These are phyloP conservation scores for Boletus huronensis DNA, from an alignment of 768 basidiomycete genomes.

Conservation along the genomic window DNA sequence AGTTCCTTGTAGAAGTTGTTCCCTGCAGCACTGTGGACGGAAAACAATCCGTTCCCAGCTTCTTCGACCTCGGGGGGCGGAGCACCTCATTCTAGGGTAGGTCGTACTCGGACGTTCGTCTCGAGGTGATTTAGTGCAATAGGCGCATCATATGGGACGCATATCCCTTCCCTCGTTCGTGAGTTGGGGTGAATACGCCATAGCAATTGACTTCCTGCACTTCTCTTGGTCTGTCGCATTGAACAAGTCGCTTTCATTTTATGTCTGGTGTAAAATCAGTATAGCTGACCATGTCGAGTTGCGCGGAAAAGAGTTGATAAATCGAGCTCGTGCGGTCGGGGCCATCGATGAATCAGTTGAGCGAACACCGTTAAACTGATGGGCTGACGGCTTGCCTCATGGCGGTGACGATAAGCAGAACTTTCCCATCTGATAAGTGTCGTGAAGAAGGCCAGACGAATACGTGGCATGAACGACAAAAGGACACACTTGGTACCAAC, in stretches of 20 bases:
- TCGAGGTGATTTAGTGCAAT: slow-evolving; percentile 50
- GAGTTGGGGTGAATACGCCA: slow-evolving; percentile 48
- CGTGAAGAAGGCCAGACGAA: neutral
- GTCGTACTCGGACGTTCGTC: slow-evolving; percentile 19
- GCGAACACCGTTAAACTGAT: neutral
- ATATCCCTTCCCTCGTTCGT: slow-evolving; percentile 51
- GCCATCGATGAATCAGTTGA: neutral
- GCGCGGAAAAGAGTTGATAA: slow-evolving; percentile 42
- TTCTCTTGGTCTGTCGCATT: slow-evolving; percentile 15
- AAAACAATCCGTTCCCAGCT: slow-evolving; percentile 41
- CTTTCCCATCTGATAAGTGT: neutral
- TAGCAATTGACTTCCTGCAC: slow-evolving; percentile 42
- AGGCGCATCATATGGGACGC: slow-evolving; percentile 62
- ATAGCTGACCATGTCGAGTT: slow-evolving; percentile 22
- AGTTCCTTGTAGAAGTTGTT: slow-evolving; percentile 40
- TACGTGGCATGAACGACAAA: neutral
- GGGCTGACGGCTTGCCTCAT: too few species aligned
- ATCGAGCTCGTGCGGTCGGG: neutral
- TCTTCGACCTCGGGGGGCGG: slow-evolving; percentile 35
- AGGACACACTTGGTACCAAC: neutral
- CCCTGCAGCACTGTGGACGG: slow-evolving; percentile 44
- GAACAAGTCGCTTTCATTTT: slow-evolving; percentile 29
- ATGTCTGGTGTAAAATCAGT: slow-evolving; percentile 21
- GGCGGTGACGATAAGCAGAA: neutral
- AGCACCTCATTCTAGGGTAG: slow-evolving; percentile 37